Evolutionary conservation across 768 basidiomycete genomes (phyloP), one percentile per base, ranked within the genome.

Genomic region (Imleria badia): DNA sequence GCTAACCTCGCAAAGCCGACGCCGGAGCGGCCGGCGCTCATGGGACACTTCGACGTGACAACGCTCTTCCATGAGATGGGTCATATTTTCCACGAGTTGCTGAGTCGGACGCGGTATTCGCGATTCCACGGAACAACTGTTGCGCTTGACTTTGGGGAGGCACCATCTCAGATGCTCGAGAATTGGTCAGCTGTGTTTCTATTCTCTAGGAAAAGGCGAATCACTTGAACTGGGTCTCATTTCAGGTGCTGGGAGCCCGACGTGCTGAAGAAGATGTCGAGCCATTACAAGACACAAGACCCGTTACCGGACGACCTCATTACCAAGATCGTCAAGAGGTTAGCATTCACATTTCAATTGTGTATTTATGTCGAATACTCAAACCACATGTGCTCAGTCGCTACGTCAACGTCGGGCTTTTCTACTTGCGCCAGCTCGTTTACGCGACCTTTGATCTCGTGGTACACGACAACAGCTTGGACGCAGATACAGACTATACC

Each of bases 1-100:
- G 91, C 91, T 36, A 94, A 93, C 68, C 79, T 94, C 8, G 88
- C 91, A 2, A 94, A 94, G 67, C 78, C 90, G 9, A 90, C 89
- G 4, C 79, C 84, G 0, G 82, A 85, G 14, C 83, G 84, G 57
- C 89, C 89, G 8, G 90, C 89, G n/a, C 74, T 92, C 46, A 90
- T 94, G 89, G 73, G 78, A 20, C 89, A 92, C 55, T 84, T 86
- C 60, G 87, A 91, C 54, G 89, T 91, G 3, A 89, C 89, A 7
- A 93, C 86, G 0, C 89, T 93, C 74, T 91, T 93, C 81, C 91
- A 94, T 62, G 91, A 91, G 72, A 87, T 90, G 86, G 89, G 86
- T 0, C 84, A 85, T 60, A 79, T 82, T 14, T 85, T 85, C 77
- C 84, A 85, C 56, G 81, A 80, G 19, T 68, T 94, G 41, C 70